phyloP scores from a whole-genome alignment of 1,139 yeast genomes.

The Kodamaea suecica region DNA sequence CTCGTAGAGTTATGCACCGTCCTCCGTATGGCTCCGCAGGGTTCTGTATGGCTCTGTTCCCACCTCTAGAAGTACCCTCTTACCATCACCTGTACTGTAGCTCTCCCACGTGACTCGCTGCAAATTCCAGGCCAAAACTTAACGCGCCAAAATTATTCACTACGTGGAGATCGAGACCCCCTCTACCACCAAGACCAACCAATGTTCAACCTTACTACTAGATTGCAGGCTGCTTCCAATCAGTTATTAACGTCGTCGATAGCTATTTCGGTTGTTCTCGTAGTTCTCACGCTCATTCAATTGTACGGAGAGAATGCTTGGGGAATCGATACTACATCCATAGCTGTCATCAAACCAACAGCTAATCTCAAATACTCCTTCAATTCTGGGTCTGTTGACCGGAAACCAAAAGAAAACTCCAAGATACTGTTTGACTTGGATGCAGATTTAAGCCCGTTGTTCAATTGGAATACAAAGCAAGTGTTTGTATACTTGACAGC shows the following conservation, averaged over 20 bases:
- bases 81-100: too few species aligned
- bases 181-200: too few species aligned
- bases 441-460: constrained; percentile 62
- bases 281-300: constrained; percentile 49
- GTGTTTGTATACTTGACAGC: constrained; percentile 87
- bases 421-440: constrained; percentile 69
- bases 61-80: too few species aligned
- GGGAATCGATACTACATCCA: constrained; percentile 38
- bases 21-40: too few species aligned
- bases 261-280: constrained; percentile 44
- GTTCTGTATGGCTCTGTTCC: too few species aligned
- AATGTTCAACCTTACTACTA: constrained; percentile 41
- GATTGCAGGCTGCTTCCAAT: constrained; percentile 55
- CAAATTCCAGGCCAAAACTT: too few species aligned
- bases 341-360: constrained; percentile 37
- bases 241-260: constrained; percentile 54
- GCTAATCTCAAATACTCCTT: constrained; percentile 60
- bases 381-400: constrained; percentile 66
- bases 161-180: too few species aligned
- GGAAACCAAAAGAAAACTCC: constrained; percentile 78
- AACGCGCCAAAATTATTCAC: too few species aligned
- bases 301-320: constrained; percentile 45
- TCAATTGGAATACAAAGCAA: constrained; percentile 97
- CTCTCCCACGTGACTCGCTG: too few species aligned
- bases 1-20: too few species aligned